Evolutionary conservation across 208 protist species (phyloP).

Genomic region (Phytomonas sp.): DNA sequence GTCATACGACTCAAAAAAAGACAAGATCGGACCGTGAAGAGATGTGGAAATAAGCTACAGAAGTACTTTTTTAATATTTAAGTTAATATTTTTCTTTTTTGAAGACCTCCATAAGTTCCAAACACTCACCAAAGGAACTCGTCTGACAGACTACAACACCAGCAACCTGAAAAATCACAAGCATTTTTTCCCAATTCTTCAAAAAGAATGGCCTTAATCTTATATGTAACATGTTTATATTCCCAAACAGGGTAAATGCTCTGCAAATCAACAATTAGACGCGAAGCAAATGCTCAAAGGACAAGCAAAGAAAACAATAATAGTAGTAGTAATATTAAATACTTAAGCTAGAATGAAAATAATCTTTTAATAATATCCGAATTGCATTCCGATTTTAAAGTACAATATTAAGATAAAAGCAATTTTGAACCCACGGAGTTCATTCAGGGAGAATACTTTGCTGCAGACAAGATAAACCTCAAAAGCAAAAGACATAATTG

Average conservation of each 20-base stretch:
- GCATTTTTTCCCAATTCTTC: not conserved
- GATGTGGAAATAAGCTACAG: not conserved
- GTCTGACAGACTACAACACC: not conserved
- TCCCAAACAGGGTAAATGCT: not conserved
- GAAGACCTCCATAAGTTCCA: not conserved
- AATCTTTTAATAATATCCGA: not conserved
- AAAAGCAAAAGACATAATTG: not conserved
- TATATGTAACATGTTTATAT: not conserved
- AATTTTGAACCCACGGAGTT: not conserved
- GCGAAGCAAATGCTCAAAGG: not conserved
- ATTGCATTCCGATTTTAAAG: not conserved
- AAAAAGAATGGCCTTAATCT: not conserved
- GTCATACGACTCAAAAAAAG: not conserved
- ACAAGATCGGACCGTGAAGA: not conserved
- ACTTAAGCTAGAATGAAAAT: not conserved
- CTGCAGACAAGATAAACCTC: not conserved
- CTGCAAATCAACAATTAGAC: not conserved
- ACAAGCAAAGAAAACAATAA: not conserved
- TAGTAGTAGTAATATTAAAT: not conserved
- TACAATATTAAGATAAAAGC: not conserved
- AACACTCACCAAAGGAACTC: not conserved
- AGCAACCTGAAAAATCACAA: not conserved
- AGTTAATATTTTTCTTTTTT: constrained; percentile 3
- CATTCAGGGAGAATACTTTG: not conserved
- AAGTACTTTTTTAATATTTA: not conserved